Base-by-base conservation (phyloP, 2,329 filamentous ascomycete species). In the Zopfia rhizophila region DNA sequence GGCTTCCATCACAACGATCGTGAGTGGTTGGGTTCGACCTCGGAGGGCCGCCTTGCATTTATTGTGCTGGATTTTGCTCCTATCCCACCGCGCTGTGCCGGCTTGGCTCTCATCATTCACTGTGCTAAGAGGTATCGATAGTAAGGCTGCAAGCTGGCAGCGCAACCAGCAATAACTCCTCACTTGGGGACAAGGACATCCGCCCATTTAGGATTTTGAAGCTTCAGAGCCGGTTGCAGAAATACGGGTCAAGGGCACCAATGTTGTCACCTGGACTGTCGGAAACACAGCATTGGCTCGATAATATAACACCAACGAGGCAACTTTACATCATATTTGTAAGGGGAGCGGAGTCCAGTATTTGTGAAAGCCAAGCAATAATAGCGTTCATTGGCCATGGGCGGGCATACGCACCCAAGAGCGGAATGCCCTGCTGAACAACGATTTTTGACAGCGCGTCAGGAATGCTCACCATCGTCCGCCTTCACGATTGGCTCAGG, bases 81-180 rank as follows among this genome's bases (percentile, higher is more conserved):
- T 31, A 32, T 33, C 38, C 38, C 43, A 27, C 28, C 18, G n/a
- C n/a, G 18, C 14, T 17, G 31, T 19, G 18, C 13, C 24, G 49
- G 31, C 64, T 66, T 65, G 63, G 63, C 61, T 50, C 48, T 56
- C 60, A 59, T 63, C 55, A 60, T 58, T 25, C 23, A 36, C 49
- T 23, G 21, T 45, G 48, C 50, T 58, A 54, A 33, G 43, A 49
- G 35, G 37, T 49, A 48, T 42, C 32, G 12, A 18, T 12, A 35
- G 17, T 25, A 38, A 22, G 29, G 24, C 38, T 37, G 24, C 31
- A 32, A 23, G 24, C 7, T 12, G 12, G 13, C 4, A 4, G n/a
- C 4, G 36, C 28, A n/a, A 33, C 28, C 22, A 36, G 39, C 39
- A 16, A 22, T n/a, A n/a, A n/a, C n/a, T n/a, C n/a, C n/a, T n/a